Evolutionary conservation across 2,329 filamentous ascomycete genomes (phyloP).

Genomic region (Gnomoniopsis smithogilvyi): DNA sequence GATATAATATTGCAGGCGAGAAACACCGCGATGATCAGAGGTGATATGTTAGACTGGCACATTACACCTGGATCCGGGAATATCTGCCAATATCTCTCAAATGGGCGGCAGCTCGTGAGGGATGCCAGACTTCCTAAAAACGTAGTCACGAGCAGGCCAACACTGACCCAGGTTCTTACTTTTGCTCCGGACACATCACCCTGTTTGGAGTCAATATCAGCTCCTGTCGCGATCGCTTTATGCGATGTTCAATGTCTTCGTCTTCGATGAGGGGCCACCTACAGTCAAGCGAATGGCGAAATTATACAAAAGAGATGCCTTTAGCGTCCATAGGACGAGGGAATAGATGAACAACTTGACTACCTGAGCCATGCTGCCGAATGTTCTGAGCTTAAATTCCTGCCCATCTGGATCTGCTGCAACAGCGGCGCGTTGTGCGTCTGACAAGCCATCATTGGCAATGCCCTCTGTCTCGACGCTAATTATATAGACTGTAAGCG

Average conservation of each 20-base stretch:
- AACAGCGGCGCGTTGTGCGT: slow-evolving; percentile 43
- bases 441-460: slow-evolving; percentile 56
- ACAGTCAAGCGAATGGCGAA: slow-evolving; percentile 49
- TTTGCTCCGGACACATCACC: slow-evolving; percentile 25
- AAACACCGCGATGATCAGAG: slow-evolving; percentile 4
- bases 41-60: slow-evolving; percentile 11
- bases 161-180: slow-evolving; percentile 47
- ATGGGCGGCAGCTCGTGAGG: slow-evolving; percentile 49
- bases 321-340: slow-evolving; percentile 51
- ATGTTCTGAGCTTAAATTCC: slow-evolving; percentile 32
- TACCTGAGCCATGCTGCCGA: slow-evolving; percentile 55
- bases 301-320: slow-evolving; percentile 54
- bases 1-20: slow-evolving; percentile 14
- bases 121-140: slow-evolving; percentile 48
- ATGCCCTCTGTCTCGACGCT: slow-evolving; percentile 35
- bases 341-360: slow-evolving; percentile 54
- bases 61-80: slow-evolving; percentile 53
- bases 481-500: slow-evolving; percentile 3
- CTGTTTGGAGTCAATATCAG: slow-evolving; percentile 22
- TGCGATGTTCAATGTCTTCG: background rate
- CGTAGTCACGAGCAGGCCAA: slow-evolving; percentile 43
- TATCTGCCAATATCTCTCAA: slow-evolving; percentile 57
- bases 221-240: background rate
- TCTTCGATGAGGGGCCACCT: too few species aligned
- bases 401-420: slow-evolving; percentile 4